Conservation (phyloP, 2,329 filamentous ascomycete species). For the Aspergillus nomiae region DNA sequence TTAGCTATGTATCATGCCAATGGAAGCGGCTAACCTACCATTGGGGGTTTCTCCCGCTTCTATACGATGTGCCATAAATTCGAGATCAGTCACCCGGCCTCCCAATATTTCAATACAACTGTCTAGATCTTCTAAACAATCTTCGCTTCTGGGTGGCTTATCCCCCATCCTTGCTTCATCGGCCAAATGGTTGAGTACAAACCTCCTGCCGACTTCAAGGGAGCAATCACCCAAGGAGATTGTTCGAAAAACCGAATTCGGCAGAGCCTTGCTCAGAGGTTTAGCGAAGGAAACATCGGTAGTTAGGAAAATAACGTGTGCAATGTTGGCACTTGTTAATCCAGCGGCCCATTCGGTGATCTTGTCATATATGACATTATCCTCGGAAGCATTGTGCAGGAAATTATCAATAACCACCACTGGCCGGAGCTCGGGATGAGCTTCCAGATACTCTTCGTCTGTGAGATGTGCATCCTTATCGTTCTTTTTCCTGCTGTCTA, state of each 20-base stretch:
- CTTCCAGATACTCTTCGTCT: slow-evolving; percentile 86
- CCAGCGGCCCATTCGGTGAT: slow-evolving; percentile 87
- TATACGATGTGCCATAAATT: slow-evolving; percentile 88
- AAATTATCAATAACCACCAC: slow-evolving; percentile 93
- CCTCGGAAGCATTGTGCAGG: slow-evolving; percentile 73
- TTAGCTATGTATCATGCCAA: slow-evolving; percentile 18
- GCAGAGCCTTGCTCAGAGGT: slow-evolving; percentile 79
- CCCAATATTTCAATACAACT: slow-evolving; percentile 79
- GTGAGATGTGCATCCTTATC: slow-evolving; percentile 72
- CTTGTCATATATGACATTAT: slow-evolving; percentile 69
- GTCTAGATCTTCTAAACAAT: slow-evolving; percentile 72
- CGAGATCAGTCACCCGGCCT: slow-evolving; percentile 91
- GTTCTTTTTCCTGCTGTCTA: slow-evolving; percentile 68
- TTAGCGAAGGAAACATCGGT: slow-evolving; percentile 88
- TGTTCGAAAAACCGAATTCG: slow-evolving; percentile 86
- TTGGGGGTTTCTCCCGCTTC: slow-evolving; percentile 81
- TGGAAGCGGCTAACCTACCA: slow-evolving; percentile 35
- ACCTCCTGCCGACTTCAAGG: slow-evolving; percentile 82
- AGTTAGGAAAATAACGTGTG: slow-evolving; percentile 92
- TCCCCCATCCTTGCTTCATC: slow-evolving; percentile 38
- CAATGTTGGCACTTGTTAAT: slow-evolving; percentile 82
- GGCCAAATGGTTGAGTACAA: slow-evolving; percentile 80
- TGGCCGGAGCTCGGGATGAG: slow-evolving; percentile 79
- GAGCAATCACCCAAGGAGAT: slow-evolving; percentile 84
- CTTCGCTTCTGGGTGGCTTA: slow-evolving; percentile 39